Evolutionary conservation across 805 yeast genomes (phyloP).

Genomic region (Candida pseudoglaebosa): DNA sequence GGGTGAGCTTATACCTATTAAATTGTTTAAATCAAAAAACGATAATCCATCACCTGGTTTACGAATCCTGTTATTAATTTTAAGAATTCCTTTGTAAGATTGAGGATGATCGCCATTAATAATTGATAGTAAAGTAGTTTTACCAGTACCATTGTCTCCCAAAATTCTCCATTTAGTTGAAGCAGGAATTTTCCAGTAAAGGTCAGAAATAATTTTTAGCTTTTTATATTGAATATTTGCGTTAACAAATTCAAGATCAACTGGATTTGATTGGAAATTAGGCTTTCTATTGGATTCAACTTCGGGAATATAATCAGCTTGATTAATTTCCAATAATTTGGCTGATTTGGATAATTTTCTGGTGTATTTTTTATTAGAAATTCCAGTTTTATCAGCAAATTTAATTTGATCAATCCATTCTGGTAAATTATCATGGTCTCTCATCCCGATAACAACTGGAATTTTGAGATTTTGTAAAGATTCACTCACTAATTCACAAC

Average conservation of each 20-base stretch:
- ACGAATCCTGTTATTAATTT: conserved; percentile 62
- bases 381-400: conserved; percentile 53
- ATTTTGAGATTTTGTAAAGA: conserved; percentile 47
- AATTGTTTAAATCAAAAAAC: conserved; percentile 72
- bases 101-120: conserved; percentile 96
- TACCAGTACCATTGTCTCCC: conserved; percentile 92
- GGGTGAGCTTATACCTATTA: conserved; percentile 87
- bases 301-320: conserved; percentile 13
- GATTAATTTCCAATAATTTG: not conserved
- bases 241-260: conserved; percentile 46
- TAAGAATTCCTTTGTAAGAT: conserved; percentile 76
- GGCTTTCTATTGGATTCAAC: too few species aligned
- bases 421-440: conserved; percentile 75
- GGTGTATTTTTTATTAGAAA: conserved; percentile 19
- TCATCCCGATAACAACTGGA: conserved; percentile 66
- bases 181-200: conserved; percentile 60
- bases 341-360: not conserved
- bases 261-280: conserved; percentile 8
- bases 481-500: conserved; percentile 55
- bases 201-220: conserved; percentile 51
- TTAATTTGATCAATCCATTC: conserved; percentile 75
- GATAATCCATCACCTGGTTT: conserved; percentile 67
- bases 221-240: conserved; percentile 68
- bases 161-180: conserved; percentile 87
- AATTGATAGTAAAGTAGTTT: conserved; percentile 79